phyloP scores from a whole-genome alignment of 768 basidiomycete species.

The Boletus coccyginus region DNA sequence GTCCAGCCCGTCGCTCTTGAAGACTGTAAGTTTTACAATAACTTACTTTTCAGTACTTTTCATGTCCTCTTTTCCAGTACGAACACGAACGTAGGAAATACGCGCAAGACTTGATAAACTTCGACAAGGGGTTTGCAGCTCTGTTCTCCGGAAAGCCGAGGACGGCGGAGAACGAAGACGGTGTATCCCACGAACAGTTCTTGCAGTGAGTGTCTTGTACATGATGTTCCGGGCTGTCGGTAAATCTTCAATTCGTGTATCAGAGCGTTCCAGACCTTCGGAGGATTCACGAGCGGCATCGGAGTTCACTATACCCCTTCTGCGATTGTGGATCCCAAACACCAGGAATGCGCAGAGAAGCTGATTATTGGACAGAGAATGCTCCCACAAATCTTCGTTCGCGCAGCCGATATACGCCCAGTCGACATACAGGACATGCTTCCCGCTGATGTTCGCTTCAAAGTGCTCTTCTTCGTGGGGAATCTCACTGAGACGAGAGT shows the following conservation, averaged over 20 bases:
- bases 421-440: slow-evolving; percentile 41
- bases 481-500: slow-evolving; percentile 19
- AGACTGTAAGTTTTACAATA: slow-evolving; percentile 33
- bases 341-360: slow-evolving; percentile 32
- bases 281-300: slow-evolving; percentile 37
- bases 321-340: slow-evolving; percentile 30
- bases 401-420: slow-evolving; percentile 36
- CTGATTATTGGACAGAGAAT: slow-evolving; percentile 40
- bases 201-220: slow-evolving; percentile 22
- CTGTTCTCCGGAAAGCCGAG: slow-evolving; percentile 70
- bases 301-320: slow-evolving; percentile 42
- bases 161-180: slow-evolving; percentile 38
- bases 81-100: slow-evolving; percentile 65
- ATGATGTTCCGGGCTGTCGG: background rate
- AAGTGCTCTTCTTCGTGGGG: slow-evolving; percentile 37
- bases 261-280: slow-evolving; percentile 34
- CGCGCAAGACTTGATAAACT: slow-evolving; percentile 70
- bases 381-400: slow-evolving; percentile 34
- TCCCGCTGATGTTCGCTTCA: slow-evolving; percentile 38
- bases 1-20: slow-evolving; percentile 36
- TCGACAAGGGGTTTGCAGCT: slow-evolving; percentile 62
- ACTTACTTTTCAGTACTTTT: background rate
- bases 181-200: slow-evolving; percentile 34
- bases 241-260: background rate
- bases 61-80: slow-evolving; percentile 41